Evolutionary conservation across 208 protist genomes (phyloP).

Genomic region (Acanthamoeba triangularis): DNA sequence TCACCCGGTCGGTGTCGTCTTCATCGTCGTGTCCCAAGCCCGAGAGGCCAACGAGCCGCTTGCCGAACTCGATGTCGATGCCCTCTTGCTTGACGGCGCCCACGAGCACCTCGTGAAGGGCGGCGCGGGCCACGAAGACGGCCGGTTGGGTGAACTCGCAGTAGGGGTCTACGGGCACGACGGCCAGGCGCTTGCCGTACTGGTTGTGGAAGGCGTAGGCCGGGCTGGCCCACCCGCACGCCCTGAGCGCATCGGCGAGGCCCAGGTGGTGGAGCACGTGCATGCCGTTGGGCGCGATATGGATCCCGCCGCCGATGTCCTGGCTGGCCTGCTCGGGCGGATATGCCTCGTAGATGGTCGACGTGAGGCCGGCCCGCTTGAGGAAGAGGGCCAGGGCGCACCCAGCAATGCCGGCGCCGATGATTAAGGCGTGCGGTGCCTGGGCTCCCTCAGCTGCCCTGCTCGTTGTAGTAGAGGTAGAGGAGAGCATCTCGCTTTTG

Average conservation of each 20-base stretch:
- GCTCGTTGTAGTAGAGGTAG: too few species aligned
- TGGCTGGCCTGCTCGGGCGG: neutral
- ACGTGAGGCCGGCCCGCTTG: neutral
- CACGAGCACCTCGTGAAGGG: constrained; percentile 1
- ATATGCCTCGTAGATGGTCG: neutral
- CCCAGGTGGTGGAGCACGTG: neutral
- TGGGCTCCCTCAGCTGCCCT: too few species aligned
- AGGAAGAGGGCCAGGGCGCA: constrained; percentile 20
- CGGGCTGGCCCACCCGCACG: neutral
- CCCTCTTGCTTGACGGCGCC: neutral
- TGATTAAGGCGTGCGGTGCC: neutral
- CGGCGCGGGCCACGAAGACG: neutral
- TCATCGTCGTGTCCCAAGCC: neutral
- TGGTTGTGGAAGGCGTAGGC: neutral
- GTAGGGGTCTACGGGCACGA: neutral
- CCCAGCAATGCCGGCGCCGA: constrained; percentile 10
- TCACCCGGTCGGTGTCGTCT: neutral
- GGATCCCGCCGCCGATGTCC: neutral
- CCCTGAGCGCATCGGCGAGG: neutral
- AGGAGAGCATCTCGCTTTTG: too few species aligned
- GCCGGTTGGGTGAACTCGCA: neutral
- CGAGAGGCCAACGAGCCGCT: neutral
- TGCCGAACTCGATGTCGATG: constrained; percentile 5
- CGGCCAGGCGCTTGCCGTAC: neutral
- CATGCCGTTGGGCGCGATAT: constrained; percentile 27